A percentile compares a stretch with the other conserved stretches of the same genome.
phyloP scores from a whole-genome alignment of 352 stramenopile genomes.

The Pythium brachiatum region DNA sequence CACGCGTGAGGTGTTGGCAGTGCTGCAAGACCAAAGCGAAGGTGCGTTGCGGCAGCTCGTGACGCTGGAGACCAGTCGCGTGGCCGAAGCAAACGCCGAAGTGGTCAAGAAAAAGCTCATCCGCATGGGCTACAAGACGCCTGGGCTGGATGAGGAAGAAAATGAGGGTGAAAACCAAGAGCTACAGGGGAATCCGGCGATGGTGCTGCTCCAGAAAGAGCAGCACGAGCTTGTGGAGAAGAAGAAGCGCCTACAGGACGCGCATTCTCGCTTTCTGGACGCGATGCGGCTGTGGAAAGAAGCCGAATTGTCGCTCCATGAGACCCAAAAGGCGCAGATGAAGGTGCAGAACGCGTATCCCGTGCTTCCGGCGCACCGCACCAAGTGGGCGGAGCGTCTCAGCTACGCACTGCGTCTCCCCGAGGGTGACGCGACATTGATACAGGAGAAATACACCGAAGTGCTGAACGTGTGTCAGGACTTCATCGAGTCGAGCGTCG shows the following conservation, averaged over 20 bases:
- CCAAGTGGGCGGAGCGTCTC: constrained; percentile 61
- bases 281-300: constrained; percentile 76
- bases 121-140: constrained; percentile 60
- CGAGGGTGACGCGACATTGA: constrained; percentile 37
- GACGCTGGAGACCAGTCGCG: constrained; percentile 26
- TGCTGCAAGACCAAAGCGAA: constrained; percentile 47
- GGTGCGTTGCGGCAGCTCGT: constrained; percentile 42
- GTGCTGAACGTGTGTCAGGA: constrained; percentile 84
- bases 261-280: constrained; percentile 52
- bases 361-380: constrained; percentile 46
- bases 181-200: constrained; percentile 28
- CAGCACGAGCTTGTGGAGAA: constrained; percentile 43
- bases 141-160: neutral
- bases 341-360: constrained; percentile 41
- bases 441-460: constrained; percentile 83
- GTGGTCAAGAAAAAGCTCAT: constrained; percentile 47
- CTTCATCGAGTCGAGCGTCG: constrained; percentile 76
- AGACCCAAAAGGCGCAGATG: constrained; percentile 54
- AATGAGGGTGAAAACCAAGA: neutral
- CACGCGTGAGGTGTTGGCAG: constrained; percentile 35
- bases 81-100: constrained; percentile 48
- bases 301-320: constrained; percentile 54
- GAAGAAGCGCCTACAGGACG: constrained; percentile 50
- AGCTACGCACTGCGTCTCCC: constrained; percentile 44
- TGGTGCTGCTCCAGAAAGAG: constrained; percentile 53